Conservation (phyloP, 2,329 filamentous ascomycete genomes). For the Ophiocordyceps polyrhachis-furcata region DNA sequence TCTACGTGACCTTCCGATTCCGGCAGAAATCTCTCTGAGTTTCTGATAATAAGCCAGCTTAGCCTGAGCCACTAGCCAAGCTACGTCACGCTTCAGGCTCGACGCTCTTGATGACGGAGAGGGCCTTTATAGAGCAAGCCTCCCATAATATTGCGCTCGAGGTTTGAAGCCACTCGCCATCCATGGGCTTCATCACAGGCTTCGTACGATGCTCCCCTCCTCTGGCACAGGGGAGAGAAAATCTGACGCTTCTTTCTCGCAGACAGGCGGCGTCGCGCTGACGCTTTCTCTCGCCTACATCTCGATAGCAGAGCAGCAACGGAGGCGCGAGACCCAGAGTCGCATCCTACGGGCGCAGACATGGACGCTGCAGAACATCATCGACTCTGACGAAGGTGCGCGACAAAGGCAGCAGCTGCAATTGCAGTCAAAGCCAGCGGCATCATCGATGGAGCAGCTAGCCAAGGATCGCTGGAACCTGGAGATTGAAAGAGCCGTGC, state of each 20-base stretch:
- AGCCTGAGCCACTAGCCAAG: no score
- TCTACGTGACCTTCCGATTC: no score
- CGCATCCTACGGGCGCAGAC: constrained; percentile 37
- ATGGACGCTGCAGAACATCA: constrained; percentile 30
- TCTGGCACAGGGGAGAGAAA: not conserved
- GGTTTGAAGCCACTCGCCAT: constrained; percentile 21
- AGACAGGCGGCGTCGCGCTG: constrained; percentile 61
- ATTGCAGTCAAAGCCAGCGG: constrained; percentile 38
- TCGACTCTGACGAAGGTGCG: constrained; percentile 19
- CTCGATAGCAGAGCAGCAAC: constrained; percentile 49
- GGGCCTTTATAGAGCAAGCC: not conserved
- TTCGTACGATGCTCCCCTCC: constrained; percentile 40
- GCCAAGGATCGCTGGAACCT: constrained; percentile 65
- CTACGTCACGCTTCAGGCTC: no score
- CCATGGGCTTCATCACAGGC: constrained; percentile 56
- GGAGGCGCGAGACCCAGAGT: constrained; percentile 42
- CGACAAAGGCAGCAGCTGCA: constrained; percentile 20
- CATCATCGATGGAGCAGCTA: not conserved
- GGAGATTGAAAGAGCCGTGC: constrained; percentile 48
- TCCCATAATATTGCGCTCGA: no score
- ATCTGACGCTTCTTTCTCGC: not conserved
- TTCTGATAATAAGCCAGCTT: no score
- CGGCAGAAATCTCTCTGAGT: no score
- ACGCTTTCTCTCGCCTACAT: constrained; percentile 59
- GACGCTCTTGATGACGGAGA: no score